Percentiles rank a stretch among this genome's conserved stretches.
phyloP scores from a whole-genome alignment of 2,329 filamentous ascomycete species.

The Dactylellina leptospora region DNA sequence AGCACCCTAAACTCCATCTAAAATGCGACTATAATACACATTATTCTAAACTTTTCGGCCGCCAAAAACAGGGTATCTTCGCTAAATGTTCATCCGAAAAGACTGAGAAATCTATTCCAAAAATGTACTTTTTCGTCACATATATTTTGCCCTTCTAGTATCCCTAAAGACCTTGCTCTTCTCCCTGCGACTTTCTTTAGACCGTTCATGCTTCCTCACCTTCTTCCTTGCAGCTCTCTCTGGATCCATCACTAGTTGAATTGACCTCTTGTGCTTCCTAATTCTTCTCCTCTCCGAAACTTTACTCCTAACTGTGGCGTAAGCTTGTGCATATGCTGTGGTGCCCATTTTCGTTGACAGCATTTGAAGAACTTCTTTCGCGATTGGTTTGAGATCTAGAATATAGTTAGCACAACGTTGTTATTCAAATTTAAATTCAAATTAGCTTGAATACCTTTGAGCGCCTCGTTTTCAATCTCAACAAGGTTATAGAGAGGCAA shows the following conservation, averaged over 20 bases:
- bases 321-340: slow-evolving; percentile 76
- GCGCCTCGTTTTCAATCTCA: slow-evolving; percentile 64
- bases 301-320: slow-evolving; percentile 76
- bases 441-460: slow-evolving; percentile 50
- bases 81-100: slow-evolving; percentile 18
- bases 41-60: not conserved
- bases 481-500: slow-evolving; percentile 82
- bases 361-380: slow-evolving; percentile 79
- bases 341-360: slow-evolving; percentile 87
- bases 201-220: slow-evolving; percentile 82
- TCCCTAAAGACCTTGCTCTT: slow-evolving; percentile 77
- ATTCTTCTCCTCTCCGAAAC: slow-evolving; percentile 77
- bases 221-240: slow-evolving; percentile 81
- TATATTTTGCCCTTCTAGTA: slow-evolving; percentile 74
- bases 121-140: slow-evolving; percentile 14
- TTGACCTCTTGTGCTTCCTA: slow-evolving; percentile 82
- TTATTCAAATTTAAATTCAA: not conserved
- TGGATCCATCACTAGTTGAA: slow-evolving; percentile 81
- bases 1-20: slow-evolving; percentile 19
- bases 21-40: slow-evolving; percentile 15
- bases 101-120: not conserved
- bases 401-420: not conserved
- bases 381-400: slow-evolving; percentile 71
- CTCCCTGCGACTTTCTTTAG: slow-evolving; percentile 82
- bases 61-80: slow-evolving; percentile 10